A percentile compares a stretch with the other conserved stretches of the same genome.
Evolutionary conservation across 257 asterid species (phyloP).

Genomic region (Coffea eugenioides): DNA sequence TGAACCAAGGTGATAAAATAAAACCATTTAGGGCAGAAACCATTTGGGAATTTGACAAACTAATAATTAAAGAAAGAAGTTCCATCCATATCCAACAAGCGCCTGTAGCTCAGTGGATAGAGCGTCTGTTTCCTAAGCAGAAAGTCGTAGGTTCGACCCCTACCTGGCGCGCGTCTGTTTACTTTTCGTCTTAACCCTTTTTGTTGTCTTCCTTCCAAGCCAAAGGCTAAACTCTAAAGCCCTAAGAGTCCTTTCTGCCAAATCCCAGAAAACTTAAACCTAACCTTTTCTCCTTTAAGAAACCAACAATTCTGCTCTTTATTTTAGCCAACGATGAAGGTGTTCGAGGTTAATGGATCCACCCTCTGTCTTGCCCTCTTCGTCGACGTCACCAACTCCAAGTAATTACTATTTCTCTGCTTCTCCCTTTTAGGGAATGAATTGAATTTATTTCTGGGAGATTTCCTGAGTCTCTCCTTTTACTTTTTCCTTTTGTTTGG

Average conservation of each 20-base stretch:
- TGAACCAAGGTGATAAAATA: too few species aligned
- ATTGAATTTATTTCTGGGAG: neutral
- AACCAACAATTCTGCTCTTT: neutral
- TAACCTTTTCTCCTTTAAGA: neutral
- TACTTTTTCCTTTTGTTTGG: neutral
- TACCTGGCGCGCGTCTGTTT: constrained; percentile 76
- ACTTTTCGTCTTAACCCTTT: neutral
- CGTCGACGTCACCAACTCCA: constrained; percentile 79
- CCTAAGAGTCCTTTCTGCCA: neutral
- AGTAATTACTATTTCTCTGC: constrained; percentile 35
- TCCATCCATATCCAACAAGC: too few species aligned
- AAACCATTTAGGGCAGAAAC: too few species aligned
- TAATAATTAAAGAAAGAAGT: too few species aligned
- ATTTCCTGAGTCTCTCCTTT: neutral
- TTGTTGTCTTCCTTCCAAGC: neutral
- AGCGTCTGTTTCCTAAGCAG: constrained; percentile 98
- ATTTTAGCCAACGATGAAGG: constrained; percentile 51
- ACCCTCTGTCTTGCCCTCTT: constrained; percentile 73
- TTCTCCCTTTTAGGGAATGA: constrained; percentile 5
- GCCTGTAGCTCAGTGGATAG: constrained; percentile 70
- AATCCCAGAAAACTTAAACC: neutral
- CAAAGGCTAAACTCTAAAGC: constrained; percentile 4
- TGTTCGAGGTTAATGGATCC: constrained; percentile 57
- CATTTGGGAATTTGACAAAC: too few species aligned
- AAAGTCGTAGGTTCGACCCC: constrained; percentile 97